Base-by-base conservation (phyloP, 1,284 basidiomycete species). In the Heterobasidion occidentale region DNA sequence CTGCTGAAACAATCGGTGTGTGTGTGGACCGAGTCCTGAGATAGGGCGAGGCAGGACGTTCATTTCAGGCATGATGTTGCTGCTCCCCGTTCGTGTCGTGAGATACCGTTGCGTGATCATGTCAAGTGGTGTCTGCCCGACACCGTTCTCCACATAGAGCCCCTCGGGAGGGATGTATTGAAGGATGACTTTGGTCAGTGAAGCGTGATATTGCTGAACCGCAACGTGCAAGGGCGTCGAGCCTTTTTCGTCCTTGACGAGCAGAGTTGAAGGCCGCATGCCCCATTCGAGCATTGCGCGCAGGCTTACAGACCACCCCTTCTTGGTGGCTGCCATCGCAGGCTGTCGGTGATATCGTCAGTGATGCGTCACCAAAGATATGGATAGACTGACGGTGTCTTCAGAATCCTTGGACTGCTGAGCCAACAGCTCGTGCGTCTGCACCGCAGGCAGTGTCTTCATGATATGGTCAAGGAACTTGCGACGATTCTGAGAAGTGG, bases 41-140 rank as follows among this genome's bases (percentile, higher is more conserved):
- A 52, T n/a, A 50, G 51, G 11, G 63, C 2, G 17, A 34, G 4
- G 36, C 8, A 45, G 1, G 9, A 7, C 2, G 2, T 33, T 50
- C 36, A 15, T 58, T 14, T 11, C 11, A 33, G 11, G n/a, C 50
- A 9, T 71, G 62, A 51, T 57, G 60, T 14, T 63, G 49, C 20
- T 61, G 63, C 9, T 56, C 53, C n/a, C n/a, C 38, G 38, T 12
- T 0, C 38, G 2, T 8, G 4, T 42, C 38, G n/a, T n/a, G 38
- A 42, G 38, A 12, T 42, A 11, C 12, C 38, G 38, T 42, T 42
- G 38, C 4, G n/a, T 11, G 4, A 72, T 72, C 38, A 74, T 72
- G 56, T 84, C 83, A 5, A 78, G 60, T 0, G 78, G 72, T 0
- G 78, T 80, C 55, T 77, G 73, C 3, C 82, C 83, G 7, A 83